Evolutionary conservation across 441 rosid genomes (phyloP), one percentile per base, ranked within the genome.

Genomic region (Arabidopsis lyrata): DNA sequence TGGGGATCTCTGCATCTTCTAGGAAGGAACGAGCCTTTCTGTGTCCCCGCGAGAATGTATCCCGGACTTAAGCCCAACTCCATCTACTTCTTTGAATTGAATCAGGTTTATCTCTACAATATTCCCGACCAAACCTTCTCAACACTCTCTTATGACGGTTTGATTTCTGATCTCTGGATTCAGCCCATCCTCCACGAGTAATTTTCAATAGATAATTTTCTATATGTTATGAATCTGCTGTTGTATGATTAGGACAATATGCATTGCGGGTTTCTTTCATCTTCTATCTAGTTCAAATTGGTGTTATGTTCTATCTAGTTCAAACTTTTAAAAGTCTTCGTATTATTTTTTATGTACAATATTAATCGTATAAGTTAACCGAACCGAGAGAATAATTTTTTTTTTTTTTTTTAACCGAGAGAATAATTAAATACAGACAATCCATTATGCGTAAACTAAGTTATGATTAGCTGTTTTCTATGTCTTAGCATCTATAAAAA

Each of bases 401-500:
- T n/a, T n/a, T n/a, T n/a, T n/a, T n/a, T n/a, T n/a, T n/a, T n/a
- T n/a, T n/a, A n/a, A n/a, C n/a, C n/a, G n/a, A n/a, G n/a, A n/a
- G 27, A 48, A 8, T 47, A 18, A 18, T 49, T 10, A 49, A 48
- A 22, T 22, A 22, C 24, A 22, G 2, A 22, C 24, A 22, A 49
- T 18, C 20, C 54, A 49, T 15, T 16, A 61, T 63, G 20, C 48
- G 77, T 73, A 44, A 32, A 10, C 62, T 45, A 66, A 18, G 67
- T 38, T 66, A 58, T 66, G 16, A 58, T 66, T 74, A 48, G 78
- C 62, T 74, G 73, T 41, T 50, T 35, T 74, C 5, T 12, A 32
- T 52, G 12, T 47, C 20, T 29, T 36, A 14, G 6, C 72, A 56
- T 73, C 42, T 74, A 57, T 74, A 74, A 56, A 48, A 6, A 29